Base-by-base conservation (phyloP, 2,329 filamentous ascomycete genomes). In the Aphanocladium album region DNA sequence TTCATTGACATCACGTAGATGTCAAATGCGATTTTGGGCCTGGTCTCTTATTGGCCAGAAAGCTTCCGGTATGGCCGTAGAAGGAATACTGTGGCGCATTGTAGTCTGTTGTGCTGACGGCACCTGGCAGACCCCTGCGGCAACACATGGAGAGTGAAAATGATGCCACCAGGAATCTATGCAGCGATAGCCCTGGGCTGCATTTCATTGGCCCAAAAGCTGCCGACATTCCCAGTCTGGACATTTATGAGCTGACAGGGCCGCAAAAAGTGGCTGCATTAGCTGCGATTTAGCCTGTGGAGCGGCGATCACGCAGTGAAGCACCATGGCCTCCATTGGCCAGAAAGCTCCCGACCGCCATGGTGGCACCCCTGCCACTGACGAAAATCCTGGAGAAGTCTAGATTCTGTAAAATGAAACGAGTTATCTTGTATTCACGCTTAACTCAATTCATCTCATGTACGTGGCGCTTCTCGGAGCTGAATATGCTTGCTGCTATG, bases 271-370 rank as follows among this genome's bases (percentile, higher is more conserved):
- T 54, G 52, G 50, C 50, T 52, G 50, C 50, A 52, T 52, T 52
- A 37, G 50, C 50, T 54, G 52, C 52, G 52, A 54, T 54, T 54
- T 41, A 54, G 52, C 39, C 9, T 54, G 5, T 4, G 17, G 52
- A 33, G 2, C 7, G 16, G 2, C 52, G 23, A 54, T 54, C 52
- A 41, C 25, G 52, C 30, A 37, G 52, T 30, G 16, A 43, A 45
- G 23, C 52, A 45, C 37, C 5, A 9, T 21, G 39, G 37, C 52
- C 19, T 11, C 23, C 1, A 54, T 54, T 54, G 52, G 52, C 37
- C 9, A 45, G 37, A 54, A 54, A 54, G 16, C 3, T 30, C 5
- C 52, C 52, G 52, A 54, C 35, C 16, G 16, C 7, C 17, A 46
- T 19, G 12, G n/a, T 35, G 16, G 8, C 14, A 30, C 9, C 21